Conservation (phyloP, 805 yeast genomes). For the Suhomyces faveliae region DNA sequence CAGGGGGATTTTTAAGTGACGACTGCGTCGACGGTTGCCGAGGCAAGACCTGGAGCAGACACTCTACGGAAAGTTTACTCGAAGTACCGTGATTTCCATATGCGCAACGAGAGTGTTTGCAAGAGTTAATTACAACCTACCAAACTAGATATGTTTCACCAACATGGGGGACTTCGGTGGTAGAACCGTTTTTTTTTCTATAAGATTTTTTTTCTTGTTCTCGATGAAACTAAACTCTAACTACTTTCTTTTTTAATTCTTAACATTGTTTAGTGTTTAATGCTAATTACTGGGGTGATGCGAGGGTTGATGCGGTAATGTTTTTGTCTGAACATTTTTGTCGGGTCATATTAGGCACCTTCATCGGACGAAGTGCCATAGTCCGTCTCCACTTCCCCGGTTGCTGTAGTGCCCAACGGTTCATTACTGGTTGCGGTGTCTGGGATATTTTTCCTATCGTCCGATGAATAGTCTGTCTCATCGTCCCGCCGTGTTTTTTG, state of each 20-base stretch:
- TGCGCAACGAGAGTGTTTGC: background rate
- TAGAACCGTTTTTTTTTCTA: background rate
- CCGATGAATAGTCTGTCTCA: conserved; percentile 7
- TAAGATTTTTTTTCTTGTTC: background rate
- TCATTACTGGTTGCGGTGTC: background rate
- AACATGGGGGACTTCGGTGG: background rate
- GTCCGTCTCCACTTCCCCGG: background rate
- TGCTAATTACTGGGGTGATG: background rate
- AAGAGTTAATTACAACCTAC: background rate
- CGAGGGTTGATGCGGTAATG: background rate
- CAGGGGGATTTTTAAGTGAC: background rate
- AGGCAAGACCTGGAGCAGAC: background rate
- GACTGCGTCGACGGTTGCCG: conserved; percentile 1
- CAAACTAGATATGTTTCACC: background rate
- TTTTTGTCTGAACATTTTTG: background rate
- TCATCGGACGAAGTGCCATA: background rate
- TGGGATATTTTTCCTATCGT: background rate
- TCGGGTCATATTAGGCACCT: background rate
- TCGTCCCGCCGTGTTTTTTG: background rate
- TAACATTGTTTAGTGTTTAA: background rate
- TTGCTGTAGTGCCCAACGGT: background rate
- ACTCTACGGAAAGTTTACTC: background rate
- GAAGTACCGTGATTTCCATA: background rate
- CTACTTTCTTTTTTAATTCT: background rate
- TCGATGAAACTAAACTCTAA: background rate